Evolutionary conservation across 2,329 filamentous ascomycete genomes (phyloP).

Genomic region (Botrytis byssoidea): DNA sequence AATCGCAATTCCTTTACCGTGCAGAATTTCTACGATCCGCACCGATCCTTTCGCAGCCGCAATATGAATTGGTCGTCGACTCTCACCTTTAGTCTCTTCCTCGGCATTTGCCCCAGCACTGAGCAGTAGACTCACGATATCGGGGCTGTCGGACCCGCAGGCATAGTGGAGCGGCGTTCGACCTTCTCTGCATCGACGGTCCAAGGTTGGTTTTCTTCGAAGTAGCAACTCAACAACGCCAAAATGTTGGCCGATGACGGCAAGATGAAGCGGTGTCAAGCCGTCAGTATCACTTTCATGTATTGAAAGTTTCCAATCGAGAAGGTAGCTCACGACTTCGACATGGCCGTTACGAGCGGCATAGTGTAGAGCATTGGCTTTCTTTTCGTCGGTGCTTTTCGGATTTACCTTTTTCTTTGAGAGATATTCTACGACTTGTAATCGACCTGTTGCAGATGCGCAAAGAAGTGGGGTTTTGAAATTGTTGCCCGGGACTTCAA

Average conservation of each 20-base stretch:
- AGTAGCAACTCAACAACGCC: conserved; percentile 15
- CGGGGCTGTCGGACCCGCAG: conserved; percentile 11
- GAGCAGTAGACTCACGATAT: conserved; percentile 21
- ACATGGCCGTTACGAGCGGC: conserved; percentile 6
- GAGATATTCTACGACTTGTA: conserved; percentile 15
- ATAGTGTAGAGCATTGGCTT: neutral
- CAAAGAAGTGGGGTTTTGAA: conserved; percentile 19
- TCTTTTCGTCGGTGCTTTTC: neutral
- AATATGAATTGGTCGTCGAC: conserved; percentile 21
- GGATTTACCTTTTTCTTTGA: conserved; percentile 8
- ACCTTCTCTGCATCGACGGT: conserved; percentile 7
- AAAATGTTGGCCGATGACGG: conserved; percentile 14
- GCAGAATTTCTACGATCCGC: conserved; percentile 3
- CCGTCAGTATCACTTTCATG: conserved; percentile 15
- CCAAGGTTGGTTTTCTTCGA: conserved; percentile 1
- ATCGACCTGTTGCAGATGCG: conserved; percentile 16
- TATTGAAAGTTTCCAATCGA: conserved; percentile 15
- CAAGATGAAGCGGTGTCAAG: conserved; percentile 21
- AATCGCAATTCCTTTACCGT: neutral
- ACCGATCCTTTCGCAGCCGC: conserved; percentile 18
- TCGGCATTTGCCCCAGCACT: conserved; percentile 19
- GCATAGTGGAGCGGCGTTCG: conserved; percentile 24
- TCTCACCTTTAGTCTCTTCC: conserved; percentile 11
- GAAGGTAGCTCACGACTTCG: conserved; percentile 10
- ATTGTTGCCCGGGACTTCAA: conserved; percentile 17